A percentile compares a stretch with the other conserved stretches of the same genome.
phyloP scores from a whole-genome alignment of 371 early-diverging fungal species.

The Mortierella sp. region DNA sequence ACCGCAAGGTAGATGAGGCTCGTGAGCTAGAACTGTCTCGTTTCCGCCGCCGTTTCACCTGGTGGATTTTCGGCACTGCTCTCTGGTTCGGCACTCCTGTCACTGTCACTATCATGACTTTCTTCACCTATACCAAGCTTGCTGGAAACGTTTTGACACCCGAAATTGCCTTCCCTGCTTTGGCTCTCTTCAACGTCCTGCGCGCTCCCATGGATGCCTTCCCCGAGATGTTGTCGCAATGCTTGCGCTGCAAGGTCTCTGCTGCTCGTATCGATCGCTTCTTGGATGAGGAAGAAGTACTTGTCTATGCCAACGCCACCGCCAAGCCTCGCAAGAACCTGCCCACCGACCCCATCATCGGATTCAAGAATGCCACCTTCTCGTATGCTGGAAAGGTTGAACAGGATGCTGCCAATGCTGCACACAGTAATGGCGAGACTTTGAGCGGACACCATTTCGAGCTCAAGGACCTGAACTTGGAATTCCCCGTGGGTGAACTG shows the following conservation, averaged over 20 bases:
- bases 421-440: slow-evolving; percentile 29
- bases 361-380: slow-evolving; percentile 66
- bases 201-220: slow-evolving; percentile 76
- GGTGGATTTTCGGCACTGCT: slow-evolving; percentile 69
- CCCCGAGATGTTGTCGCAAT: slow-evolving; percentile 69
- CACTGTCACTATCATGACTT: slow-evolving; percentile 73
- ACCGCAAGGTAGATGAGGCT: slow-evolving; percentile 64
- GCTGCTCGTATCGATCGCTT: slow-evolving; percentile 79
- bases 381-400: slow-evolving; percentile 52
- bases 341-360: slow-evolving; percentile 61
- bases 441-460: slow-evolving; percentile 53
- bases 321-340: slow-evolving; percentile 56
- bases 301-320: slow-evolving; percentile 45
- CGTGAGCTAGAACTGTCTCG: slow-evolving; percentile 70
- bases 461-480: slow-evolving; percentile 64
- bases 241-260: slow-evolving; percentile 76
- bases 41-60: slow-evolving; percentile 68
- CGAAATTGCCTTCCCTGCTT: slow-evolving; percentile 68
- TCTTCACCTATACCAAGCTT: slow-evolving; percentile 76
- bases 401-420: slow-evolving; percentile 48
- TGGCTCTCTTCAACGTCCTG: slow-evolving; percentile 67
- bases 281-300: slow-evolving; percentile 83
- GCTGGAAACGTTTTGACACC: slow-evolving; percentile 75
- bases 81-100: slow-evolving; percentile 82
- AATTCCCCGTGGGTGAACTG: slow-evolving; percentile 65